Evolutionary conservation across 208 protist genomes (phyloP), one percentile per base, ranked within the genome.

Genomic region (Leishmania tropica): DNA sequence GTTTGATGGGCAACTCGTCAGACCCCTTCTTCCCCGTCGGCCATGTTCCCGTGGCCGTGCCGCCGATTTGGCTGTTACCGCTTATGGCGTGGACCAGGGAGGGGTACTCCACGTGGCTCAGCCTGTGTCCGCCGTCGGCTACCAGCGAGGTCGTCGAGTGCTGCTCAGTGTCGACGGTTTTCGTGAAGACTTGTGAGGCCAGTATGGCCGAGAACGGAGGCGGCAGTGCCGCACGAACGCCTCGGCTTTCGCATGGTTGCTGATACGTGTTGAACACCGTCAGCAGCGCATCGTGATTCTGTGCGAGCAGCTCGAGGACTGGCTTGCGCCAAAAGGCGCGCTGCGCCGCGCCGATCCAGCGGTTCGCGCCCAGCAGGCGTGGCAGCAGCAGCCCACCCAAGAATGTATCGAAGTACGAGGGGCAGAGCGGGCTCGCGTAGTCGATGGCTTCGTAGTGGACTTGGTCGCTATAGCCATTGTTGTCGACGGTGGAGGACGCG

Each of bases 231-330:
- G 78, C 56, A 10, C 89, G 90, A 40, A 94, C 88, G 7, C 93
- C 93, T 48, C 81, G 78, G 4, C 89, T 88, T 80, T 96, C 93
- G 58, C 83, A 84, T 47, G 93, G 90, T 42, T 77, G 84, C 51
- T 89, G 80, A 71, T 89, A 95, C 54, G 67, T 67, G 10, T 80
- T 64, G 76, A 94, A 96, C 13, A 95, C 71, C 10, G 68, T 81
- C 51, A 89, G 84, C 19, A 94, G 85, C 21, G 60, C 40, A 42
- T 94, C 89, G 37, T 90, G 85, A 64, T 93, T 76, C 68, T 71
- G 78, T 1, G 81, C 81, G 21, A 96, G 60, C 2, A 89, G 28
- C 53, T 74, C 58, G 56, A 83, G 80, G 31, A 89, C 86, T 35
- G 79, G 76, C 13, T 76, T 80, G 56, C 76, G 65, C 54, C 28